phyloP scores from a whole-genome alignment of 768 basidiomycete species.

The Clitopilus hobsonii region DNA sequence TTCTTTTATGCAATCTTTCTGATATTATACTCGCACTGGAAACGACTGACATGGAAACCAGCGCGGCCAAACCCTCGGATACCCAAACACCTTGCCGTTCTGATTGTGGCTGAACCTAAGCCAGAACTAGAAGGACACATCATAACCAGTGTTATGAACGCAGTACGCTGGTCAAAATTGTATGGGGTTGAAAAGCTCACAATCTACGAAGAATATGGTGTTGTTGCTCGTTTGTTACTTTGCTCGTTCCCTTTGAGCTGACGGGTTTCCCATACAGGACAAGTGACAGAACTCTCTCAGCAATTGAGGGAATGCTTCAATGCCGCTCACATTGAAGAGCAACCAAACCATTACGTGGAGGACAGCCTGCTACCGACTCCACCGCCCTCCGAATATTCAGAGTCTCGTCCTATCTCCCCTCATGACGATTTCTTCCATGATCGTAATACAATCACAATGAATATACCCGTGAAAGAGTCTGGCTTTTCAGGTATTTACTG shows the following conservation, averaged over 20 bases:
- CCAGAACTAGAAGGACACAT: slow-evolving; percentile 36
- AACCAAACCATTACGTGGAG: neutral
- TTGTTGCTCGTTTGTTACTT: neutral
- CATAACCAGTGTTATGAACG: slow-evolving; percentile 47
- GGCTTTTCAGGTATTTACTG: neutral
- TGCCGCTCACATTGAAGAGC: neutral
- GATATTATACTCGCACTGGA: slow-evolving; percentile 34
- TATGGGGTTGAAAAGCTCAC: slow-evolving; percentile 61
- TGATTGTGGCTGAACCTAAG: slow-evolving; percentile 46
- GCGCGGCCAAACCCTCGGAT: slow-evolving; percentile 50
- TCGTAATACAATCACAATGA: slow-evolving; percentile 17
- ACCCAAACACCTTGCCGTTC: slow-evolving; percentile 64
- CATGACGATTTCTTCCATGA: slow-evolving; percentile 18
- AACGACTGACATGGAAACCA: slow-evolving; percentile 22
- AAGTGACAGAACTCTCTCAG: neutral
- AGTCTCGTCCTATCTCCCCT: slow-evolving; percentile 60
- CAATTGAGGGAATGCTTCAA: neutral
- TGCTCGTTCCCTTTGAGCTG: neutral
- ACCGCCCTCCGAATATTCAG: slow-evolving; percentile 69
- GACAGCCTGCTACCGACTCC: slow-evolving; percentile 55
- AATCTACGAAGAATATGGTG: slow-evolving; percentile 71
- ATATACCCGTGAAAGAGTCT: slow-evolving; percentile 3
- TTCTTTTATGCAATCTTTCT: slow-evolving; percentile 44
- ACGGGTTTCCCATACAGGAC: neutral
- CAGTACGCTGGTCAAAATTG: slow-evolving; percentile 58